These are phyloP conservation scores for Brassica balearica DNA, from an alignment of 441 rosid species.

Conservation along the genomic window DNA sequence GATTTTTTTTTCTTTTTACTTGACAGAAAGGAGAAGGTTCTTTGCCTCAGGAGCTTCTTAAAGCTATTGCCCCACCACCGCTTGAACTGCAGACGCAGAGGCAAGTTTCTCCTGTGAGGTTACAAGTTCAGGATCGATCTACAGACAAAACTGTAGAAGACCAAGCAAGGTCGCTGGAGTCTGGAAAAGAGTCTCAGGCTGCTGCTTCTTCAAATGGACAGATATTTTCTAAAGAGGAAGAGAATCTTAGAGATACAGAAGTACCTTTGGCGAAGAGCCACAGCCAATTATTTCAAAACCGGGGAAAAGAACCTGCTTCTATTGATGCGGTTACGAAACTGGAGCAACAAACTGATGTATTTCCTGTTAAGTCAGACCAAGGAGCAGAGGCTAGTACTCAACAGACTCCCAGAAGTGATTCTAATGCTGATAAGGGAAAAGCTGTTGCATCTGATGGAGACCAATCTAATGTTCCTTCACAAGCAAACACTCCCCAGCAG, in stretches of 20 bases:
- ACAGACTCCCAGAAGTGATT: slow-evolving; percentile 69
- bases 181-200: slow-evolving; percentile 61
- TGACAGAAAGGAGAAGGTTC: slow-evolving; percentile 95
- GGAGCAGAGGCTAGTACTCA: slow-evolving; percentile 69
- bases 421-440: slow-evolving; percentile 79
- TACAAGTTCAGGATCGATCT: slow-evolving; percentile 68
- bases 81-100: slow-evolving; percentile 76
- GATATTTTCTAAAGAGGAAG: slow-evolving; percentile 67
- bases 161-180: slow-evolving; percentile 62
- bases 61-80: slow-evolving; percentile 90
- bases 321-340: slow-evolving; percentile 61
- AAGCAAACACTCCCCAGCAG: slow-evolving; percentile 66
- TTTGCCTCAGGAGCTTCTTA: slow-evolving; percentile 97
- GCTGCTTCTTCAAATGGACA: slow-evolving; percentile 58
- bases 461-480: slow-evolving; percentile 77
- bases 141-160: slow-evolving; percentile 70
- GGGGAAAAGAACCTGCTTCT: slow-evolving; percentile 60
- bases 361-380: slow-evolving; percentile 76
- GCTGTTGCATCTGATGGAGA: slow-evolving; percentile 72
- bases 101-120: slow-evolving; percentile 59
- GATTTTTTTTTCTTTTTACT: slow-evolving; percentile 35
- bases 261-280: slow-evolving; percentile 56
- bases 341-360: slow-evolving; percentile 70
- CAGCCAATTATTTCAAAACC: slow-evolving; percentile 53
- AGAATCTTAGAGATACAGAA: slow-evolving; percentile 67